These are phyloP conservation scores for Neonectria hederae DNA, from an alignment of 2,329 filamentous ascomycete species.

Conservation along the genomic window DNA sequence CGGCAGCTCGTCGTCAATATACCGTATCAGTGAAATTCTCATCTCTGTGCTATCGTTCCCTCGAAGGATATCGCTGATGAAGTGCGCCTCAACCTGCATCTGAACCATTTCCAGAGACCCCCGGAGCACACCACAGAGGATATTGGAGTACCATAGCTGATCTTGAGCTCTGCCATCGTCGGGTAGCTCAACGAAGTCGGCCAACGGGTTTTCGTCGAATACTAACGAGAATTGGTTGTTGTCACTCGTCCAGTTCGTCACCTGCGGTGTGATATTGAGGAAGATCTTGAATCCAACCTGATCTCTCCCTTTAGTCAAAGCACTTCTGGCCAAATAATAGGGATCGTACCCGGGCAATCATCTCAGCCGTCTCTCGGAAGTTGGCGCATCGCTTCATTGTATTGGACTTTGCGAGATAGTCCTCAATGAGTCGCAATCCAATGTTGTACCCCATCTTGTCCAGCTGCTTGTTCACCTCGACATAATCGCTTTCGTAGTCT, in stretches of 20 bases:
- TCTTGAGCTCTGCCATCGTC: constrained; percentile 96
- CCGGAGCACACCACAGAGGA: constrained; percentile 90
- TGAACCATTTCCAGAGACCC: constrained; percentile 98
- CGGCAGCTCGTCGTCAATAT: constrained; percentile 97
- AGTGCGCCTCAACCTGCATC: constrained; percentile 98
- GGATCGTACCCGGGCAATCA: constrained; percentile 82
- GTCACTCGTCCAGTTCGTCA: constrained; percentile 96
- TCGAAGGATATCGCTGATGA: constrained; percentile 90
- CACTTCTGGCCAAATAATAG: neutral
- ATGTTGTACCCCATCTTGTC: constrained; percentile 99
- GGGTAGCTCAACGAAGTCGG: constrained; percentile 96
- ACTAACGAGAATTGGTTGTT: constrained; percentile 96
- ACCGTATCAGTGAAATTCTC: constrained; percentile 88
- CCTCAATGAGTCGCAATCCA: constrained; percentile 92
- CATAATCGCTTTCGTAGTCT: constrained; percentile 94
- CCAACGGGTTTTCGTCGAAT: constrained; percentile 96
- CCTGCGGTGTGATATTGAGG: constrained; percentile 91
- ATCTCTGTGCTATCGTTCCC: constrained; percentile 98
- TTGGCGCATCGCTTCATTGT: constrained; percentile 88
- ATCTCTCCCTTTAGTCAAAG: constrained; percentile 29
- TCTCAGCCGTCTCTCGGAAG: constrained; percentile 95
- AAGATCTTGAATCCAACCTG: constrained; percentile 99
- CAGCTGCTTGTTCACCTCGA: constrained; percentile 95
- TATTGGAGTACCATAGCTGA: constrained; percentile 98
- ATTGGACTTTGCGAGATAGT: constrained; percentile 95